Evolutionary conservation across 306 rosid genomes (phyloP), one percentile per base, ranked within the genome.

Genomic region (Vicia faba): DNA sequence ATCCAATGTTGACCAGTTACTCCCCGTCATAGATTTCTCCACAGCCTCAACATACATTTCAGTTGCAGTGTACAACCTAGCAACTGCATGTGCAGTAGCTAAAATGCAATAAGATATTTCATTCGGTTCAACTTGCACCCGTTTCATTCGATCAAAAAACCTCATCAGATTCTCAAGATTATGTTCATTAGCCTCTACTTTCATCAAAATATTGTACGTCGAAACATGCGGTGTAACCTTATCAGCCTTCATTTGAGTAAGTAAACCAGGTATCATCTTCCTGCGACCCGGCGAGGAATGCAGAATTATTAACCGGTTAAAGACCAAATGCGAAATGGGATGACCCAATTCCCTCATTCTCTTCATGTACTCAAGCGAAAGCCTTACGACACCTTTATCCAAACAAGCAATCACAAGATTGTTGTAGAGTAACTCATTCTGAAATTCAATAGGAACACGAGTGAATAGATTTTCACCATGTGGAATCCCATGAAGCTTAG

Each of bases 161-260:
- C 78, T 90, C 85, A 80, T 70, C 85, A 90, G 55, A 58, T 84
- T 84, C 46, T 90, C 91, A 61, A 88, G 67, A 66, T 83, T 76
- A 80, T 93, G 90, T 55, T 93, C 95, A 41, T 74, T 90, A 16
- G 95, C 91, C 75, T 93, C 96, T 19, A 93, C 81, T 84, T 93
- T 93, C 99, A 93, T 86, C 73, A 90, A 87, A 79, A 93, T 93
- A 69, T 93, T 93, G 63, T 75, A 93, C 49, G 99, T 90, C 36
- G 99, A 93, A 40, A 87, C 90, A 64, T 93, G 99, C 3, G 79
- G 85, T 8, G 78, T 50, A 71, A 88, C 96, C 81, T 88, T 86
- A 74, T 88, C 91, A 41, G 96, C 92, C 82, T 74, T 93, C 97
- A 93, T 93, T 48, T 86, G 98, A 26, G 85, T 49, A 20, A 93